Evolutionary conservation across 768 basidiomycete genomes (phyloP).

Genomic region (Hirschioporus abietinus): DNA sequence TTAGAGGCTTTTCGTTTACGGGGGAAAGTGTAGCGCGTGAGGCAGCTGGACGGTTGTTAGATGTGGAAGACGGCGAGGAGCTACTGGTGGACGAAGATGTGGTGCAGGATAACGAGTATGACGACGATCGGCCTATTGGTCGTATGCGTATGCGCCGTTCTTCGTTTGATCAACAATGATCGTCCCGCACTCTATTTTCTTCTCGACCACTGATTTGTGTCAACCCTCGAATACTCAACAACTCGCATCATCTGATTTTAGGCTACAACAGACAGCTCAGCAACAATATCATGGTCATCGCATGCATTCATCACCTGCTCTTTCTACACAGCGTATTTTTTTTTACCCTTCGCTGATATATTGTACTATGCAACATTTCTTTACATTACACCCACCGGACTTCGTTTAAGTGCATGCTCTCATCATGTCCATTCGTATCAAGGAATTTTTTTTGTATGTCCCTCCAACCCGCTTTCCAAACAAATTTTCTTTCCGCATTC

Average conservation of each 20-base stretch:
- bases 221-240: neutral
- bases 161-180: neutral
- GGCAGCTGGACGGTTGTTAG: constrained; percentile 34
- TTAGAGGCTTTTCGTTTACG: constrained; percentile 88
- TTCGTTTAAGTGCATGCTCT: neutral
- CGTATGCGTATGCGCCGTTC: constrained; percentile 46
- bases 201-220: neutral
- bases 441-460: neutral
- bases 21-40: constrained; percentile 54
- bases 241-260: neutral
- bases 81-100: constrained; percentile 33
- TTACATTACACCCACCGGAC: neutral
- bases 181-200: neutral
- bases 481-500: neutral
- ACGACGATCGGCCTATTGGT: constrained; percentile 60
- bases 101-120: constrained; percentile 64
- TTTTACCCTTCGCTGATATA: neutral
- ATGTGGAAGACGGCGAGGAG: constrained; percentile 23
- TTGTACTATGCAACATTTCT: neutral
- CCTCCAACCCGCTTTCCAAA: neutral
- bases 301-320: neutral
- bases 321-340: neutral
- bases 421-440: neutral
- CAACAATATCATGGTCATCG: neutral
- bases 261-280: neutral